Evolutionary conservation across 345 rosid species (phyloP), one percentile per base, ranked within the genome.

Genomic region (Eutrema yunnanense): DNA sequence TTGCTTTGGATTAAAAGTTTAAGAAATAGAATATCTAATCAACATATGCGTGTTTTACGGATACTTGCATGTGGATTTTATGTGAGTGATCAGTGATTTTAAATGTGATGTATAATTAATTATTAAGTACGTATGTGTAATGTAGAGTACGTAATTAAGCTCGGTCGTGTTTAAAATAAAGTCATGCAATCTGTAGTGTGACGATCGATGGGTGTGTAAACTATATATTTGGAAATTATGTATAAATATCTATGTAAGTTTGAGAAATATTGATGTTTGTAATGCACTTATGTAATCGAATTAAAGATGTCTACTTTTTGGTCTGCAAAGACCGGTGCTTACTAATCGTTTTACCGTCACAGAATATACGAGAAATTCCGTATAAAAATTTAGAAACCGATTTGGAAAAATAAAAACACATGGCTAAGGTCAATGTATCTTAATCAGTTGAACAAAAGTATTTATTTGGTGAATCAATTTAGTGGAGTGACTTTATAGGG

Each of bases 1-100:
- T 67, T 83, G 82, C 68, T 78, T 79, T 12, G 52, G 63, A 14
- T 43, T 76, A 65, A 76, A 71, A 64, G 80, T 71, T 37, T 76
- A 44, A 76, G 26, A 63, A 46, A 6, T 13, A 4, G 3, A 32
- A 48, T 30, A 47, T 58, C 2, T 1, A 50, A 22, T 14, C 3
- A 55, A 16, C 50, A 9, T n/a, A n/a, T 47, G 19, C 36, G 11
- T 50, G 56, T n/a, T 22, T 51, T 42, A 43, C 34, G 57, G 49
- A 32, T 8, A 12, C 13, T 34, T 75, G 79, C 73, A 61, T 75
- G 69, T 61, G 46, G 8, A n/a, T 9, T 34, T 74, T 34, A 37
- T 67, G 66, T 48, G 51, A 32, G 48, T 41, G 22, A n/a, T 27
- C 3, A 34, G 8, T 52, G 3, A 47, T 19, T 2, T 60, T n/a